These are phyloP conservation scores for Polychaeton citri DNA, from an alignment of 2,329 filamentous ascomycete species.

Conservation along the genomic window DNA sequence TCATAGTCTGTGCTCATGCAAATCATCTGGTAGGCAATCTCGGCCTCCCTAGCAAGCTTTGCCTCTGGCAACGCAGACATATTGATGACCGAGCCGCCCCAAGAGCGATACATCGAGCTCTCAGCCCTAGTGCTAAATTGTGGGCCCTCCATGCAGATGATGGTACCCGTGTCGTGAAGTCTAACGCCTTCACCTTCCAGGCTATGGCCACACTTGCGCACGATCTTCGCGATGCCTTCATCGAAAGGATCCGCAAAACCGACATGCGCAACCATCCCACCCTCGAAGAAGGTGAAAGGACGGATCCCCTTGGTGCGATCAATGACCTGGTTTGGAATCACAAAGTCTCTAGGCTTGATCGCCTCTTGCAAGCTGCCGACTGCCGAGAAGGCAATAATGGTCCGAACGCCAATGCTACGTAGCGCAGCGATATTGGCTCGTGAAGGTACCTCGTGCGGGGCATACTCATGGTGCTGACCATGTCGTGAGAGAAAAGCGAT, in stretches of 20 bases:
- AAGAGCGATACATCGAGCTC: constrained; percentile 84
- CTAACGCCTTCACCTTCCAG: constrained; percentile 74
- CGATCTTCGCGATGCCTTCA: constrained; percentile 57
- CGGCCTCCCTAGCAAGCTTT: constrained; percentile 89
- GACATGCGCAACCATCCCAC: constrained; percentile 83
- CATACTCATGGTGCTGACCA: constrained; percentile 74
- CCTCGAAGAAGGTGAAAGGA: constrained; percentile 91
- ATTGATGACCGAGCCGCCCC: constrained; percentile 93
- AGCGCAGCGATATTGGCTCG: constrained; percentile 98
- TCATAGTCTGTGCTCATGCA: constrained; percentile 99
- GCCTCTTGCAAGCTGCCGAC: constrained; percentile 86
- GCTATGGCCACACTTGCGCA: constrained; percentile 61
- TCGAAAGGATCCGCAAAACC: constrained; percentile 96
- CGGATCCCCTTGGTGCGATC: constrained; percentile 92
- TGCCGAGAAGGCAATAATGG: constrained; percentile 86
- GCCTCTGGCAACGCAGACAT: constrained; percentile 94
- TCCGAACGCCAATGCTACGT: constrained; percentile 74
- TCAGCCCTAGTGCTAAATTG: constrained; percentile 96
- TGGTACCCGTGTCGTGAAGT: constrained; percentile 69
- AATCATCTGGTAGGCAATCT: constrained; percentile 95
- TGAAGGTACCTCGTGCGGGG: constrained; percentile 87
- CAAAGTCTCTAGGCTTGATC: constrained; percentile 92
- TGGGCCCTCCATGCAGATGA: constrained; percentile 98
- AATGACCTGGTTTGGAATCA: constrained; percentile 91
- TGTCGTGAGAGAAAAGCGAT: constrained; percentile 92